Percentiles rank a stretch among this genome's conserved stretches.
phyloP scores from a whole-genome alignment of 768 basidiomycete genomes.

The Lentinus brumalis region DNA sequence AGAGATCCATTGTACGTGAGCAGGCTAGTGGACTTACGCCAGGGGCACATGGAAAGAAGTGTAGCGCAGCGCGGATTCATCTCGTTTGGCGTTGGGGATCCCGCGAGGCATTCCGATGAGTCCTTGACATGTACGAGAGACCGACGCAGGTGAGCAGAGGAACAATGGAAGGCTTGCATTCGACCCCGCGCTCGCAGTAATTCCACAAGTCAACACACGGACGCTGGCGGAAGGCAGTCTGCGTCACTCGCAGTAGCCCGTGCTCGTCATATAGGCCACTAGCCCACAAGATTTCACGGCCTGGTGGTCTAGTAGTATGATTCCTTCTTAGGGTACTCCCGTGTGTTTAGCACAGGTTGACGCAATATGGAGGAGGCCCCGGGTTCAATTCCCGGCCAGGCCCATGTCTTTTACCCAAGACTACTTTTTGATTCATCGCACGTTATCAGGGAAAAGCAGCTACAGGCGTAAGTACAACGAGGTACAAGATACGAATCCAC shows the following conservation, averaged over 20 bases:
- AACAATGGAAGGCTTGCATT: neutral
- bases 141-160: neutral
- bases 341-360: neutral
- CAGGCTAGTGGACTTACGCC: conserved; percentile 44
- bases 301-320: conserved; percentile 69
- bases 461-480: no score
- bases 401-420: conserved; percentile 36
- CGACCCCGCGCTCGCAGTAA: no score
- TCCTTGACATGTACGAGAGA: neutral
- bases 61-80: conserved; percentile 81
- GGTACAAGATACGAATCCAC: no score
- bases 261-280: no score
- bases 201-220: no score
- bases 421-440: no score
- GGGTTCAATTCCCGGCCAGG: conserved; percentile 88
- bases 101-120: conserved; percentile 70
- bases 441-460: no score
- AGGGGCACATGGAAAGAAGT: conserved; percentile 82
- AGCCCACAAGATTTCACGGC: no score
- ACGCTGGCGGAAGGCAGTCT: no score
- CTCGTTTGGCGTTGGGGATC: conserved; percentile 76
- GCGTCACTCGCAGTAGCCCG: no score
- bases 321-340: conserved; percentile 57
- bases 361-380: conserved; percentile 71
- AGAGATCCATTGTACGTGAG: neutral